Percentiles rank a stretch among this genome's conserved stretches.
phyloP scores from a whole-genome alignment of 257 asterid genomes.

The Primulina huaijiensis region DNA sequence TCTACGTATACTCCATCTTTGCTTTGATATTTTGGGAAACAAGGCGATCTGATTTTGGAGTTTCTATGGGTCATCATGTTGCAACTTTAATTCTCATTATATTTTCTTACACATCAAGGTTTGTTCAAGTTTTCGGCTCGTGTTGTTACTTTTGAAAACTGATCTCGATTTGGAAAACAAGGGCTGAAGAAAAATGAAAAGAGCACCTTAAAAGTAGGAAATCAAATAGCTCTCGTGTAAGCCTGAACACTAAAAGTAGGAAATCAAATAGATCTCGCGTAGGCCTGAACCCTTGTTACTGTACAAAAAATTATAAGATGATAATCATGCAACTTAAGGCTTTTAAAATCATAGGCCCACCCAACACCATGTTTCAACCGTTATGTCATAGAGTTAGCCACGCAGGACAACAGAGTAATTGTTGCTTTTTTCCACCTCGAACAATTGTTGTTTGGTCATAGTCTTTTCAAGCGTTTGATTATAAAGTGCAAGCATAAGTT shows the following conservation, averaged over 20 bases:
- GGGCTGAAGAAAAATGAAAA: neutral
- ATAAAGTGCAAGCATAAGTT: neutral
- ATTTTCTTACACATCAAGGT: slow-evolving; percentile 73
- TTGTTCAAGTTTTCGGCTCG: slow-evolving; percentile 25
- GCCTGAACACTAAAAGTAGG: neutral
- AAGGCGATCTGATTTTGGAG: slow-evolving; percentile 91
- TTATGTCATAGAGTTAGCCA: neutral
- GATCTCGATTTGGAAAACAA: neutral
- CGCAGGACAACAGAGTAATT: neutral
- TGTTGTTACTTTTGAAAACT: neutral
- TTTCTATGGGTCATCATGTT: slow-evolving; percentile 88
- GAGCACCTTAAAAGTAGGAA: neutral
- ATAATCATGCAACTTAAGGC: neutral
- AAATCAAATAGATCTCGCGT: no score
- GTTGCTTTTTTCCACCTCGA: neutral
- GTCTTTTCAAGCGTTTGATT: neutral
- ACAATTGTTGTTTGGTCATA: neutral
- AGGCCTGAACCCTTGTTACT: neutral
- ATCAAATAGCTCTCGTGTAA: neutral
- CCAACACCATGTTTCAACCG: neutral
- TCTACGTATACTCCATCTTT: slow-evolving; percentile 84
- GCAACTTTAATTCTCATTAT: slow-evolving; percentile 71
- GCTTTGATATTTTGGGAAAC: slow-evolving; percentile 94
- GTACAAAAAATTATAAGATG: neutral
- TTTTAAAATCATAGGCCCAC: neutral